phyloP scores from a whole-genome alignment of 371 early-diverging fungal species.

The Mortierella sp. region DNA sequence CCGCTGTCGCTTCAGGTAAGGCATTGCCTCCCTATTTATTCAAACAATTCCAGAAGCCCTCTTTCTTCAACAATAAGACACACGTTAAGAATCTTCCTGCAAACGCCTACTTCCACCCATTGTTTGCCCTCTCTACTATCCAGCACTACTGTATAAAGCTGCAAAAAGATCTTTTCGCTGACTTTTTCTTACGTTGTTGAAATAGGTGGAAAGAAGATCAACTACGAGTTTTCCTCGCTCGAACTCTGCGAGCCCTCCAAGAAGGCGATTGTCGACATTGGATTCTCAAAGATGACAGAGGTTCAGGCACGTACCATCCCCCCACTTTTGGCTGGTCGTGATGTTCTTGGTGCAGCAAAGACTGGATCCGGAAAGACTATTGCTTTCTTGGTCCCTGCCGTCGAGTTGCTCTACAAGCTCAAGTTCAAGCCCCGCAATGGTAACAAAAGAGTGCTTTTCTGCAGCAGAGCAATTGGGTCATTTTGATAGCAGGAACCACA shows the following conservation, averaged over 20 bases:
- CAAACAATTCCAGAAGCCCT: background rate
- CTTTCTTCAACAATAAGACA: background rate
- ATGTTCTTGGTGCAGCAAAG: slow-evolving; percentile 99
- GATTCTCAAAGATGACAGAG: slow-evolving; percentile 96
- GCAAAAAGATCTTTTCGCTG: background rate
- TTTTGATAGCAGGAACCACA: background rate
- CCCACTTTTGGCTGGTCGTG: slow-evolving; percentile 94
- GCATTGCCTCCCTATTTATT: background rate
- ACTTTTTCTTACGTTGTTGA: background rate
- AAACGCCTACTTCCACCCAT: no score
- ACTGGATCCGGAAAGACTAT: slow-evolving; percentile 99
- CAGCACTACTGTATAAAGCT: no score
- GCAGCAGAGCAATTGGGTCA: background rate
- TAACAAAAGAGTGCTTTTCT: slow-evolving; percentile 33
- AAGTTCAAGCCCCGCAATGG: slow-evolving; percentile 94
- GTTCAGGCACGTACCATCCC: slow-evolving; percentile 98
- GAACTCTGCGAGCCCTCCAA: slow-evolving; percentile 76
- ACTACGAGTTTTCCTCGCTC: slow-evolving; percentile 72
- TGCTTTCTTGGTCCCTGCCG: slow-evolving; percentile 97
- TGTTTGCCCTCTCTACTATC: background rate
- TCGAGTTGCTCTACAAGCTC: slow-evolving; percentile 89
- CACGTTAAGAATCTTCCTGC: background rate
- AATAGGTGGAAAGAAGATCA: slow-evolving; percentile 56
- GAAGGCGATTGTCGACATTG: slow-evolving; percentile 93
- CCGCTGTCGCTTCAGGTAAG: slow-evolving; percentile 21